Percentiles rank a stretch among this genome's conserved stretches.
phyloP scores from a whole-genome alignment of 768 basidiomycete genomes.

The Trametes gibbosa region DNA sequence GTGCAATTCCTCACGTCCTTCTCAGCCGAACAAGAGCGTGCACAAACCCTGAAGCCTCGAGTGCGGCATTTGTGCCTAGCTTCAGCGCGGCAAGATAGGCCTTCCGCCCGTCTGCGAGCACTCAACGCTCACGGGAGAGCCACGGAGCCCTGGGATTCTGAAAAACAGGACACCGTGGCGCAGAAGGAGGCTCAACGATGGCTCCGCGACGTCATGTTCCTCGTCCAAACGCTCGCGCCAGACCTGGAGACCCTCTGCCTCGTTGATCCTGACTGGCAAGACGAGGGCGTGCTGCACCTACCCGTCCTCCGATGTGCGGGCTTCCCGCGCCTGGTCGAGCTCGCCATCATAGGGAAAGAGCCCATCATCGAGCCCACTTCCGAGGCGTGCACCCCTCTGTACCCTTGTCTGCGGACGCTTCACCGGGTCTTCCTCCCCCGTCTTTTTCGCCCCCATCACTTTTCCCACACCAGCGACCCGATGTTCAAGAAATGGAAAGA shows the following conservation, averaged over 20 bases:
- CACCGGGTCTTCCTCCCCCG: neutral
- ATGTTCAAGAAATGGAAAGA: neutral
- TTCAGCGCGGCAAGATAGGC: neutral
- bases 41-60: neutral
- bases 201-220: neutral
- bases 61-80: slow-evolving; percentile 1
- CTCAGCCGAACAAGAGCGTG: neutral
- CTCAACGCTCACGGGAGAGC: neutral
- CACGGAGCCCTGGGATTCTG: neutral
- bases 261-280: neutral
- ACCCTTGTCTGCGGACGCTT: neutral
- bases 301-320: neutral
- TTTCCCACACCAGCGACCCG: neutral
- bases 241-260: slow-evolving; percentile 2
- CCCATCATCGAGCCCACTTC: neutral
- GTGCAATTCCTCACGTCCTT: neutral
- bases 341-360: neutral
- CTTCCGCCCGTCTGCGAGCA: no score
- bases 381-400: neutral
- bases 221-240: neutral
- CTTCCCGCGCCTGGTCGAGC: neutral
- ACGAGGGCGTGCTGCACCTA: neutral
- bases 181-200: neutral
- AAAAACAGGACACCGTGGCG: neutral
- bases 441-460: neutral